Evolutionary conservation across 192 early-diverging fungal genomes (phyloP), one percentile per base, ranked within the genome.

Genomic region (Allomyces javanicus): DNA sequence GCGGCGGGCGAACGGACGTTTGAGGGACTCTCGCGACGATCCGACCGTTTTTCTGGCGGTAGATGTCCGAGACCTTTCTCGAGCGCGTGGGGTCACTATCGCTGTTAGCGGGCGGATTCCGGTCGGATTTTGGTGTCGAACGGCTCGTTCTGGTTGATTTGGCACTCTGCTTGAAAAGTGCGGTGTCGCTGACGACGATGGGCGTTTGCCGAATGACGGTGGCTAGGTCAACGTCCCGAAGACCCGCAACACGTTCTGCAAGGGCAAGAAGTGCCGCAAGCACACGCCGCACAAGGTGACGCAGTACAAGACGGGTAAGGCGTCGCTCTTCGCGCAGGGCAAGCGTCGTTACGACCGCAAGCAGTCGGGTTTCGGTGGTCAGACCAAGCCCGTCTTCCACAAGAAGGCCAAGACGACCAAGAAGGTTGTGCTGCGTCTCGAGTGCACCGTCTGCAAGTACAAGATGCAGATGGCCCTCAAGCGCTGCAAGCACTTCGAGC

Each of bases 381-480:
- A 99, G 84, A 97, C 93, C 81, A 99, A 99, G 89, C 96, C 93
- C 76, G 90, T 97, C 74, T 99, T 99, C 92, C 93, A 96, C 89
- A 99, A 99, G 87, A 99, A 99, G 90, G 96, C 93, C 77, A 99
- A 97, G 90, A 99, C 96, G 72, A 97, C 93, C 81, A 99, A 96
- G 87, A 99, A 99, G 89, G 78, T 97, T 77, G 96, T 96, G 25
- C 88, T 99, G 71, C 90, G 93, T 86, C 82, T 99, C 44, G 94
- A 96, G 80, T 99, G 96, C 85, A 94, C 86, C 69, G 83, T 86
- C 71, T 97, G 96, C 89, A 97, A 96, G 89, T 92, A 91, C 90
- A 97, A 95, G 91, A 83, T 86, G 77, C 94, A 99, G 86, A 78
- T 93, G 50, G 79, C 90, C 69, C 77, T 99, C 78, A 97, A 99